A percentile compares a stretch with the other conserved stretches of the same genome.
phyloP scores from a whole-genome alignment of 352 stramenopile species.

The Pythium periplocum region DNA sequence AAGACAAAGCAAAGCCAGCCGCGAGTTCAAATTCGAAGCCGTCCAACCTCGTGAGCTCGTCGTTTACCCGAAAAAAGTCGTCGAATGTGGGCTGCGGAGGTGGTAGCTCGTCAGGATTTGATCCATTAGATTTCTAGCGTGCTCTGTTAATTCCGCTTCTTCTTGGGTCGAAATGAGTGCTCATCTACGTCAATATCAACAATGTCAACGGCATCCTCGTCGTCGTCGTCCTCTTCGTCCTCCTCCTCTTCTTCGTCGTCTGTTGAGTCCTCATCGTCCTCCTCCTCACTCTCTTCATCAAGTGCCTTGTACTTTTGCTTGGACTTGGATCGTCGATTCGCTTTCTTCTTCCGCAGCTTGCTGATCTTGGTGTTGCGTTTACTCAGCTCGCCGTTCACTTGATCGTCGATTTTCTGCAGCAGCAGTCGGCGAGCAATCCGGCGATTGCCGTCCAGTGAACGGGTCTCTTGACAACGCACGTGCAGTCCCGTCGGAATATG shows the following conservation, averaged over 20 bases:
- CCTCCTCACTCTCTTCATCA: slow-evolving; percentile 10
- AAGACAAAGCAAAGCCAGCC: slow-evolving; percentile 6
- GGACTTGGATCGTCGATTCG: slow-evolving; percentile 41
- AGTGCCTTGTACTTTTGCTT: slow-evolving; percentile 49
- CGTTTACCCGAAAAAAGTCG: slow-evolving; percentile 6
- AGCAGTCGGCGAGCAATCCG: slow-evolving; percentile 66
- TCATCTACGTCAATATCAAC: slow-evolving; percentile 16
- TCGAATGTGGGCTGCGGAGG: slow-evolving; percentile 3
- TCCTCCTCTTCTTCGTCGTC: slow-evolving; percentile 9
- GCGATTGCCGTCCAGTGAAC: slow-evolving; percentile 74
- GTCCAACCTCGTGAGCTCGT: slow-evolving; percentile 20
- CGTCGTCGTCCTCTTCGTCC: slow-evolving; percentile 12
- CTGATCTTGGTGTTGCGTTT: slow-evolving; percentile 57
- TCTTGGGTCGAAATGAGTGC: slow-evolving; percentile 33
- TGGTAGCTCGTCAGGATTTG: slow-evolving; percentile 3
- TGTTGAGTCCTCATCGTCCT: slow-evolving; percentile 11
- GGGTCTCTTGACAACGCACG: slow-evolving; percentile 76
- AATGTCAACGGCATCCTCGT: slow-evolving; percentile 19
- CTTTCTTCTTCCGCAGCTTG: slow-evolving; percentile 65
- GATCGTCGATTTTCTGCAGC: slow-evolving; percentile 71
- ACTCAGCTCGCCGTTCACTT: slow-evolving; percentile 58
- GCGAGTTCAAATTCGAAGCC: too few species aligned
- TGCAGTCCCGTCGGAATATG: slow-evolving; percentile 74
- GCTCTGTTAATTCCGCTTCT: slow-evolving; percentile 1
- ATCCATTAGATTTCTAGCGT: slow-evolving; percentile 15